phyloP scores from a whole-genome alignment of 1,284 basidiomycete genomes.

The Taiwanofungus camphoratus region DNA sequence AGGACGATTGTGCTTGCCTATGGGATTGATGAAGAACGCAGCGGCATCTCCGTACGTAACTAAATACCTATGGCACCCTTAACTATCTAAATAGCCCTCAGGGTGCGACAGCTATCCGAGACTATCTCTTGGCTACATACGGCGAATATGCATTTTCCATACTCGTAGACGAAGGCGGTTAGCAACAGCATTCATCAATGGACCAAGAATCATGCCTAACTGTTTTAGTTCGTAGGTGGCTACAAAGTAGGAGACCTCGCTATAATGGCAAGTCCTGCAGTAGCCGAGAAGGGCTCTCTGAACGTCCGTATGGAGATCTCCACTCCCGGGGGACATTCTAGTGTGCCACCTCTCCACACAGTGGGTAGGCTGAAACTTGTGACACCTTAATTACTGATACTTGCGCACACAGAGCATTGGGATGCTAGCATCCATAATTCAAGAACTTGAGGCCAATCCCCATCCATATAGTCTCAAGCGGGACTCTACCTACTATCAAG shows the following conservation, averaged over 20 bases:
- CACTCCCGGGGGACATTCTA: conserved; percentile 64
- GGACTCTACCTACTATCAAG: conserved; percentile 23
- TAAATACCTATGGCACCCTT: neutral
- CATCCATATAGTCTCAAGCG: conserved; percentile 31
- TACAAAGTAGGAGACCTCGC: conserved; percentile 30
- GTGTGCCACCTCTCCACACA: conserved; percentile 51
- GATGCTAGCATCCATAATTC: conserved; percentile 45
- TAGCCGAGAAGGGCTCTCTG: conserved; percentile 64
- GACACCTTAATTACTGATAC: neutral
- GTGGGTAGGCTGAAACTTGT: conserved; percentile 25
- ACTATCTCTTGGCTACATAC: conserved; percentile 44
- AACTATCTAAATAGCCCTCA: conserved; percentile 14
- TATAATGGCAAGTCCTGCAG: conserved; percentile 42
- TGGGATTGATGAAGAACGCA: conserved; percentile 68
- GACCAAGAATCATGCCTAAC: conserved; percentile 1
- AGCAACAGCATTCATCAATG: conserved; percentile 9
- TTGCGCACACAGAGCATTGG: conserved; percentile 41
- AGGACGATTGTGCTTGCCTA: conserved; percentile 56
- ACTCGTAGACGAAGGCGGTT: conserved; percentile 48
- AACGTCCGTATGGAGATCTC: conserved; percentile 47
- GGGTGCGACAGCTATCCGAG: conserved; percentile 46
- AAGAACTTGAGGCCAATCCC: conserved; percentile 46
- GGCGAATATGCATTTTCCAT: conserved; percentile 51
- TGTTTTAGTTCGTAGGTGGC: conserved; percentile 20
- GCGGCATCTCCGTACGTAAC: conserved; percentile 39